phyloP scores from a whole-genome alignment of 352 stramenopile species.

The Hyaloperonospora arabidopsidis region DNA sequence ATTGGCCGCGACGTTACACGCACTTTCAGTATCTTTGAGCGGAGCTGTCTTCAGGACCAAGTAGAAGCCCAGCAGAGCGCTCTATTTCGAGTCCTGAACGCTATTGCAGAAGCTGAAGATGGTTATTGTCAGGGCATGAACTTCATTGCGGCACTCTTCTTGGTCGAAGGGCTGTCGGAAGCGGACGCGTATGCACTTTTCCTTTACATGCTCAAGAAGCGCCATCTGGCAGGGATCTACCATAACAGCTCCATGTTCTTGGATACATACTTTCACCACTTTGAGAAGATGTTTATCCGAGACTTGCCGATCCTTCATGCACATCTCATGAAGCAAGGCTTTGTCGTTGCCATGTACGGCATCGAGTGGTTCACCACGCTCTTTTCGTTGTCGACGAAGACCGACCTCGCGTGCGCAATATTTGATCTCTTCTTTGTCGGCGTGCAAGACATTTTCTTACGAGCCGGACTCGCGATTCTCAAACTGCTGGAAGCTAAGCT shows the following conservation, averaged over 20 bases:
- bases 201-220: slow-evolving; percentile 74
- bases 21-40: slow-evolving; percentile 83
- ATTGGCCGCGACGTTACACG: slow-evolving; percentile 79
- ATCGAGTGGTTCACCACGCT: slow-evolving; percentile 87
- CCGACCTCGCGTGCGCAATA: slow-evolving; percentile 70
- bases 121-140: slow-evolving; percentile 87
- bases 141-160: slow-evolving; percentile 81
- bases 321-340: slow-evolving; percentile 58
- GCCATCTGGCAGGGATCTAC: slow-evolving; percentile 72
- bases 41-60: slow-evolving; percentile 30
- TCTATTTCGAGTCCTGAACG: slow-evolving; percentile 75
- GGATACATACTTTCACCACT: slow-evolving; percentile 79
- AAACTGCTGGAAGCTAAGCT: slow-evolving; percentile 72
- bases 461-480: slow-evolving; percentile 66
- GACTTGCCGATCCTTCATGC: slow-evolving; percentile 59
- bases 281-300: slow-evolving; percentile 60
- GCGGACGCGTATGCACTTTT: slow-evolving; percentile 77
- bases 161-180: slow-evolving; percentile 74
- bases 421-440: slow-evolving; percentile 82
- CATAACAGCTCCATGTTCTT: slow-evolving; percentile 78
- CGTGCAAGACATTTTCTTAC: slow-evolving; percentile 73
- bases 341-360: slow-evolving; percentile 73
- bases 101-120: slow-evolving; percentile 66
- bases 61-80: slow-evolving; percentile 49
- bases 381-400: slow-evolving; percentile 80